A percentile compares a stretch with the other conserved stretches of the same genome.
Evolutionary conservation across 2,329 filamentous ascomycete genomes (phyloP).

Genomic region (Diaporthe destruens): DNA sequence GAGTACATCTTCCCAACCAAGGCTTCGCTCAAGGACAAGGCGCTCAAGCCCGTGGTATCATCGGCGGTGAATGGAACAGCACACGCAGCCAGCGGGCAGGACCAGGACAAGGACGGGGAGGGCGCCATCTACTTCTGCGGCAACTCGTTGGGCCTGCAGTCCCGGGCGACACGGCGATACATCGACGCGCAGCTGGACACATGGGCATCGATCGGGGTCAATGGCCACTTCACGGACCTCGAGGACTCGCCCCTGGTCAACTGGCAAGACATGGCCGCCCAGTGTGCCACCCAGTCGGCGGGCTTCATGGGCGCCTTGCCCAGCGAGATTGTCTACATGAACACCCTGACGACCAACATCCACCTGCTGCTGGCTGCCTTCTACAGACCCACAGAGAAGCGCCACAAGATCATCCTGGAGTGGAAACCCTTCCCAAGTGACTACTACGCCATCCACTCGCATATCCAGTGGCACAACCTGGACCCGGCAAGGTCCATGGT

Average conservation of each 20-base stretch:
- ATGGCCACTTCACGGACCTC: conserved; percentile 82
- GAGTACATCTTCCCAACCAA: conserved; percentile 85
- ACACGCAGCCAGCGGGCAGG: background rate
- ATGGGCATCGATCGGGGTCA: conserved; percentile 87
- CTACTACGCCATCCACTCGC: conserved; percentile 86
- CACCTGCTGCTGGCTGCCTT: conserved; percentile 88
- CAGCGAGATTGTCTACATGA: conserved; percentile 87
- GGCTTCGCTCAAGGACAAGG: conserved; percentile 75
- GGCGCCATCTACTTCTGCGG: conserved; percentile 84
- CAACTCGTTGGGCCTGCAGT: conserved; percentile 89
- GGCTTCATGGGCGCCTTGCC: conserved; percentile 80
- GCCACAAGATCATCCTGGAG: conserved; percentile 88
- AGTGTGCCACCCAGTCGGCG: conserved; percentile 76
- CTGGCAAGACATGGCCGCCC: conserved; percentile 85
- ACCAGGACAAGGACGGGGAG: conserved; percentile 10
- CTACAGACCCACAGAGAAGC: conserved; percentile 74
- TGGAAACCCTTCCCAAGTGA: conserved; percentile 92
- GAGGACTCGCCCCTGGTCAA: conserved; percentile 75
- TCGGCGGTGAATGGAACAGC: conserved; percentile 12
- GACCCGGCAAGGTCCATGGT: conserved; percentile 78
- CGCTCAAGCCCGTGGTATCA: conserved; percentile 54
- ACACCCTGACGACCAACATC: conserved; percentile 84
- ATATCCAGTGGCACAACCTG: conserved; percentile 78
- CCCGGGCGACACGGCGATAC: conserved; percentile 73
- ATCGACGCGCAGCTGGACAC: conserved; percentile 81